Percentiles rank a stretch among this genome's conserved stretches.
phyloP scores from a whole-genome alignment of 1,284 basidiomycete genomes.

The Apiotrichum sp. region DNA sequence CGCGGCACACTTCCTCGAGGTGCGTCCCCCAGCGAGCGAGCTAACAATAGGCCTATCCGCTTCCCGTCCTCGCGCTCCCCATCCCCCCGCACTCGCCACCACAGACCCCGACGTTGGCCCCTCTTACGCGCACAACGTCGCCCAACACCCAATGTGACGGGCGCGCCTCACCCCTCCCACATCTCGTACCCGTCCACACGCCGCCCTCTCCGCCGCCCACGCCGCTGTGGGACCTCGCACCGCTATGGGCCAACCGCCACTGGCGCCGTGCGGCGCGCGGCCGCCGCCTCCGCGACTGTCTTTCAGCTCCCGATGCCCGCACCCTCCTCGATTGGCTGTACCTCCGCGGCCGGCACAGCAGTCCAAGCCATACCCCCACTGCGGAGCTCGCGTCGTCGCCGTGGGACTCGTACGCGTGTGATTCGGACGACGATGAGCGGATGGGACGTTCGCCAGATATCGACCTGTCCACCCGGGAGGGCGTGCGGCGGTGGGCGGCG shows the following conservation, averaged over 20 bases:
- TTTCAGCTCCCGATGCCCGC: not conserved
- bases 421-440: not conserved
- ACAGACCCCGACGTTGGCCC: too few species aligned
- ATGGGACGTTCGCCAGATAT: not conserved
- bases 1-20: too few species aligned
- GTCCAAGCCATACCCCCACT: not conserved
- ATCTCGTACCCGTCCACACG: too few species aligned
- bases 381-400: too few species aligned
- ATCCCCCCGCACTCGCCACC: not conserved
- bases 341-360: too few species aligned
- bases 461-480: not conserved
- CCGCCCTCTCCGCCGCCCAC: not conserved
- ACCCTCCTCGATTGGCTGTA: not conserved
- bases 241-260: not conserved
- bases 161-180: too few species aligned
- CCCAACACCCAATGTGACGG: too few species aligned
- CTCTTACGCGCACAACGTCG: too few species aligned
- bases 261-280: not conserved
- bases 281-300: not conserved
- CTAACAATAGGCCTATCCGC: not conserved
- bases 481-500: not conserved
- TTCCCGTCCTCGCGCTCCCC: not conserved
- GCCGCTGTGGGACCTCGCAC: not conserved
- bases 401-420: too few species aligned
- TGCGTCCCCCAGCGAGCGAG: not conserved